These are phyloP conservation scores for Paxillus rubicundulus DNA, from an alignment of 768 basidiomycete genomes.

Conservation along the genomic window DNA sequence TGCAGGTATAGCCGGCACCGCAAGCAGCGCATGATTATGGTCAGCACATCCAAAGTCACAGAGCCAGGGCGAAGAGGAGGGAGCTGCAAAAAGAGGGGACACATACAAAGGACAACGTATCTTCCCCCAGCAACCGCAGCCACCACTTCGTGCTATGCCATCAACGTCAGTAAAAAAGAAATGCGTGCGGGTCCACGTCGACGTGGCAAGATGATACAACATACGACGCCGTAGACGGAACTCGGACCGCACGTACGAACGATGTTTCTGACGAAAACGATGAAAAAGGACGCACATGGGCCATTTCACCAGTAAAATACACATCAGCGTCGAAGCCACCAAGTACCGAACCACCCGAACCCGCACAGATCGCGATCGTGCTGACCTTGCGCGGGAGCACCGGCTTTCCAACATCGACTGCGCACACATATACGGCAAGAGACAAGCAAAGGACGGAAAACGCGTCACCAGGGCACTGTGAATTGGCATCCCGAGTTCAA, in stretches of 20 bases:
- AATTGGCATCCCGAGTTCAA: background rate
- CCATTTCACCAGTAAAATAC: conserved; percentile 92
- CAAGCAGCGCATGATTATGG: conserved; percentile 1
- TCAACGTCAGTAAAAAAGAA: conserved; percentile 1
- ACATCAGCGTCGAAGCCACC: conserved; percentile 74
- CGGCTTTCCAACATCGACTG: conserved; percentile 70
- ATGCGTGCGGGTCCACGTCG: background rate
- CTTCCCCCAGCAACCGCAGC: conserved; percentile 73
- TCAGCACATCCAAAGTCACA: conserved; percentile 16
- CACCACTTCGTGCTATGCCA: conserved; percentile 77
- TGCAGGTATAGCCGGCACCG: conserved; percentile 31
- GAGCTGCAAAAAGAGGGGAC: background rate
- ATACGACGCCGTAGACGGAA: background rate
- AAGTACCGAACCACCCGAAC: conserved; percentile 81
- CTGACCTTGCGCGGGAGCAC: conserved; percentile 36
- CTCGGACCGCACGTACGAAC: conserved; percentile 2
- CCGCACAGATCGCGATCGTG: conserved; percentile 88
- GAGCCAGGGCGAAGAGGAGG: conserved; percentile 1
- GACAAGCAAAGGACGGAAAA: conserved; percentile 1
- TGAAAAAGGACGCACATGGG: conserved; percentile 56
- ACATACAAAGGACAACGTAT: conserved; percentile 82
- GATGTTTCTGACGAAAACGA: conserved; percentile 17
- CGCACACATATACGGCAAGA: conserved; percentile 6
- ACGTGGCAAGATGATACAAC: conserved; percentile 9
- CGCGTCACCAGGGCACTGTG: background rate